Evolutionary conservation across 768 basidiomycete species (phyloP).

Genomic region (Auriculariales sp.): DNA sequence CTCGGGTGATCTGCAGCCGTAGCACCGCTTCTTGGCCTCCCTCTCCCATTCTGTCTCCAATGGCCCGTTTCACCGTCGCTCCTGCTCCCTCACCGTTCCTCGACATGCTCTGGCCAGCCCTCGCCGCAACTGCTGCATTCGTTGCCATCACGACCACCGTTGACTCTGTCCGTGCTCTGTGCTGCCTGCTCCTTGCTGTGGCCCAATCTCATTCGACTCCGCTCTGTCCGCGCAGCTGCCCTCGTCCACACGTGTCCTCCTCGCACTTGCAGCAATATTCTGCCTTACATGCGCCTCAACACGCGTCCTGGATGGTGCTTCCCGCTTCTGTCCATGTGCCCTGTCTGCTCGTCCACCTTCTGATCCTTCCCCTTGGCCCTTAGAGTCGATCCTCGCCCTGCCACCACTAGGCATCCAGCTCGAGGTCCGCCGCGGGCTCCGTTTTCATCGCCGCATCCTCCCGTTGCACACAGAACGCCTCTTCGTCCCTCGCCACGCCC

Average conservation of each 20-base stretch:
- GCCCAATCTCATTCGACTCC: too few relatives aligned
- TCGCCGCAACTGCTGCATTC: too few relatives aligned
- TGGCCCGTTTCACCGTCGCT: too few relatives aligned
- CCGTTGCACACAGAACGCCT: slow-evolving; percentile 22
- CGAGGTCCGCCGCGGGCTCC: slow-evolving; percentile 51
- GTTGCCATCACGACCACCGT: too few relatives aligned
- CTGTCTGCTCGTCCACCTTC: not conserved
- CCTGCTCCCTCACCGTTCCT: too few relatives aligned
- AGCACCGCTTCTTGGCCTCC: too few relatives aligned
- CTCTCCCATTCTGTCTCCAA: too few relatives aligned
- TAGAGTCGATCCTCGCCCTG: slow-evolving; percentile 59
- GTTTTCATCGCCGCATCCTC: slow-evolving; percentile 17
- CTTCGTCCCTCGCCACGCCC: slow-evolving; percentile 41
- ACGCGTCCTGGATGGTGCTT: not conserved
- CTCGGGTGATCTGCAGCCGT: too few relatives aligned
- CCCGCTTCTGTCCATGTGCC: not conserved
- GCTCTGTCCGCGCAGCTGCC: too few relatives aligned
- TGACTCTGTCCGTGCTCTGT: too few relatives aligned
- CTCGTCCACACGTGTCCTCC: not conserved
- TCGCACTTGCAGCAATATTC: not conserved
- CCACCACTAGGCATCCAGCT: slow-evolving; percentile 60
- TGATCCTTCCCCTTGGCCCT: not conserved
- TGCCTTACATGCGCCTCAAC: not conserved
- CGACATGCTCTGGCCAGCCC: too few relatives aligned
- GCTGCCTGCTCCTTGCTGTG: too few relatives aligned